Evolutionary conservation across 257 asterid species (phyloP).

Genomic region (Osmanthus fragrans): DNA sequence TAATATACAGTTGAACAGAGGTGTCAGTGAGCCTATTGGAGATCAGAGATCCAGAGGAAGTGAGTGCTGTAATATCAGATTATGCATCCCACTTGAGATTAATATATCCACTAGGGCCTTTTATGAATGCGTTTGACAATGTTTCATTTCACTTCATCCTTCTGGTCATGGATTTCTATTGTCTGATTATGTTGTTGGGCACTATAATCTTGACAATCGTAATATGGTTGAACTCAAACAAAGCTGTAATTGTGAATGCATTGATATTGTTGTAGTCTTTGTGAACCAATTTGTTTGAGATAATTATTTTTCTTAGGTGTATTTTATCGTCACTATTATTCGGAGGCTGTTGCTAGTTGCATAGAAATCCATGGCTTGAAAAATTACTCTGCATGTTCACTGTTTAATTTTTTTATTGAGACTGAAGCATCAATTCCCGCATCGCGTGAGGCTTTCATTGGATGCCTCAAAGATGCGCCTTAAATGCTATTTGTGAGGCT

Average conservation of each 20-base stretch:
- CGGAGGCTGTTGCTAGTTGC: neutral
- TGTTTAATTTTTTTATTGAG: neutral
- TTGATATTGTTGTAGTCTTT: neutral
- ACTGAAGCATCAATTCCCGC: neutral
- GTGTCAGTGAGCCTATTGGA: constrained; percentile 55
- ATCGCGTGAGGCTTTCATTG: neutral
- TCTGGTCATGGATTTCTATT: neutral
- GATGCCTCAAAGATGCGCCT: neutral
- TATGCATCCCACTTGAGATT: constrained; percentile 1
- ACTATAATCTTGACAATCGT: neutral
- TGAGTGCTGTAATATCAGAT: constrained; percentile 38
- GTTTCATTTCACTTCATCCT: neutral
- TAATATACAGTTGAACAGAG: constrained; percentile 62
- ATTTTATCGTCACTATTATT: neutral
- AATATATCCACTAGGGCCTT: constrained; percentile 1
- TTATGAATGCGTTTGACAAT: neutral
- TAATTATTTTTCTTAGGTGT: neutral
- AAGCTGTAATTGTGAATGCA: neutral
- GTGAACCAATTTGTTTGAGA: neutral
- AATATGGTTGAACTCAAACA: neutral
- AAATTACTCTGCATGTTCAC: neutral
- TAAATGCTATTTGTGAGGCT: neutral
- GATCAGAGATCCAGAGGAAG: constrained; percentile 81
- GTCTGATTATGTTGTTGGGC: neutral
- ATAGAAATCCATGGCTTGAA: neutral